Evolutionary conservation across 768 basidiomycete species (phyloP), one percentile per base, ranked within the genome.

Genomic region (Serendipita indica): DNA sequence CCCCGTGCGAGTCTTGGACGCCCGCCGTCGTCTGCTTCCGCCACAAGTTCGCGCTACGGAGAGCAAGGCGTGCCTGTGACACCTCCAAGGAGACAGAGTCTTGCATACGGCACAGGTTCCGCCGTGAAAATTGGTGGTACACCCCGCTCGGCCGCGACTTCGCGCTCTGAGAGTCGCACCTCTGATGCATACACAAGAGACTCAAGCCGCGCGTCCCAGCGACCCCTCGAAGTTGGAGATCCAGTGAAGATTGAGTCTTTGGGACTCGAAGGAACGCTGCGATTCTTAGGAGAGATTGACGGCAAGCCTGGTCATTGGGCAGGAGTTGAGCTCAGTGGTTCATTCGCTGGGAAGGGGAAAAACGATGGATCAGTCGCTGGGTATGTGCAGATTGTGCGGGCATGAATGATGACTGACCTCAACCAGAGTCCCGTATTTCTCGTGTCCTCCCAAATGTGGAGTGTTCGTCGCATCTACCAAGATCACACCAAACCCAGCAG

Each of bases 221-320:
- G 73, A 62, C 58, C 70, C 2, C 85, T 84, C 60, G 79, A 83
- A 6, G 73, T 86, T 3, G 92, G 89, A 2, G 89, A 92, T 65
- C 79, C 76, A 64, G 92, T 97, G 34, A 74, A 86, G 63, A 85
- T 96, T 41, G 89, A 91, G 65, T 87, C 84, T 7, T 76, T 90
- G 43, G 91, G 91, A 0, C 86, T 85, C 68, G 92, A 96, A 67
- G 94, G 94, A 16, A 77, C 73, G 6, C 70, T 98, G 41, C 73
- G 80, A 61, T 97, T 81, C 70, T 62, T 93, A 16, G 94, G 94
- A 3, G 78, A 80, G 63, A 92, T 96, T 58, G 83, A 87, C 16
- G 89, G 89, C 56, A 97, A 97, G 69, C 75, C 79, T 2, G 94
- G 93, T 2, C 72, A 83, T 3, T 99, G 89, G 88, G 94, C 89